Base-by-base conservation (phyloP, 495 filamentous ascomycete species). In the Eremomyces bilateralis region DNA sequence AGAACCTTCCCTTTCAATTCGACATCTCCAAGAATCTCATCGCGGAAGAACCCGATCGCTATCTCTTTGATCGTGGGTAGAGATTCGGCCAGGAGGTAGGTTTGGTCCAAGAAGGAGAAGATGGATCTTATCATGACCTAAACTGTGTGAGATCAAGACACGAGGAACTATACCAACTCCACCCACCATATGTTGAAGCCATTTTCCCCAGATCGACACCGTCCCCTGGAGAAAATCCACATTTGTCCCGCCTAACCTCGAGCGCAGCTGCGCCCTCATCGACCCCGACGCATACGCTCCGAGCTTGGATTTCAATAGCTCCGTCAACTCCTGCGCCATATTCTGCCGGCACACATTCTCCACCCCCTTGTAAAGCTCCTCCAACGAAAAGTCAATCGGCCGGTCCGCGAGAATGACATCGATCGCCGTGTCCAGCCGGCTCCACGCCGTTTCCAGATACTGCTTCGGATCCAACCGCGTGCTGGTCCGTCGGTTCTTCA, bases 41-140 rank as follows among this genome's bases (percentile, higher is more conserved):
- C 53, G 20, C 66, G 62, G 49, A 74, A 76, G 35, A 62, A 53
- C 36, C 57, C 51, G 33, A 67, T 64, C 15, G 57, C 58, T 50
- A 68, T 57, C 42, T 71, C 70, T 42, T 70, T 62, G 11, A 78
- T 54, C 32, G 57, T 60, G n/a, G 47, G 43, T 27, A 60, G 42
- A 42, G 62, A 71, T 24, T 65, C 67, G 21, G 72, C 69, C 1
- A 93, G 58, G 15, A 97, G 65, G 49, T 79, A 93, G 3, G 81
- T 79, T 38, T 88, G 71, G 47, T 97, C 85, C 36, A 97, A 62
- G 42, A 83, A 94, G 47, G 77, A 84, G 58, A 92, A 95, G 20
- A 93, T 74, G 39, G 71, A 81, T 36, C 80, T 66, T 34, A 97
- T 62, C 15, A 67, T 73, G 25, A 67, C 64, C 79, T 81, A 47